phyloP scores from a whole-genome alignment of 2,329 filamentous ascomycete genomes.

The Niveomyces coronatus region DNA sequence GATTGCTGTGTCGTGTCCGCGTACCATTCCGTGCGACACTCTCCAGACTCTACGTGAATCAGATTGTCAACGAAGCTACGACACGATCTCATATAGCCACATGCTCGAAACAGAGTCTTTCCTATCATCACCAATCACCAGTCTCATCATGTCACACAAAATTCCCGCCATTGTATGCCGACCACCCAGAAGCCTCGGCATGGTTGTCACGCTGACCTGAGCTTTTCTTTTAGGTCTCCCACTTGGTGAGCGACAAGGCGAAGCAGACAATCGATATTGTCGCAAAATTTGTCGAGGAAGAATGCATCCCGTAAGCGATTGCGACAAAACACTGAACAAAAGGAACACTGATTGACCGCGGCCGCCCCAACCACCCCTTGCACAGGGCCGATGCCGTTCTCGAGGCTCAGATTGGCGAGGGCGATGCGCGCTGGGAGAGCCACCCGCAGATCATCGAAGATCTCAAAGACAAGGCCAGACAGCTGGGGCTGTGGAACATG shows the following conservation, averaged over 20 bases:
- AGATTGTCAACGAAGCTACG: no score
- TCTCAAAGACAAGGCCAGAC: slow-evolving; percentile 72
- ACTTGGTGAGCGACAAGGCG: slow-evolving; percentile 70
- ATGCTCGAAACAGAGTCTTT: slow-evolving; percentile 9
- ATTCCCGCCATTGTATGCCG: slow-evolving; percentile 36
- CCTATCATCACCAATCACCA: slow-evolving; percentile 5
- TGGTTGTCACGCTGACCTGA: not conserved
- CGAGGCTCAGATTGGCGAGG: slow-evolving; percentile 67
- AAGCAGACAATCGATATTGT: slow-evolving; percentile 79
- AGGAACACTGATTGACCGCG: no score
- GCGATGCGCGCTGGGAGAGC: slow-evolving; percentile 64
- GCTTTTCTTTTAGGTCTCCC: slow-evolving; percentile 26
- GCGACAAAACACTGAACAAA: no score
- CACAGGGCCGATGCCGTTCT: slow-evolving; percentile 66
- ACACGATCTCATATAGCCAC: slow-evolving; percentile 2
- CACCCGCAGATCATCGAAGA: slow-evolving; percentile 80
- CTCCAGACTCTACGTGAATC: no score
- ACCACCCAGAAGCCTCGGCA: not conserved
- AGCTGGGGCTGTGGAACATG: slow-evolving; percentile 94
- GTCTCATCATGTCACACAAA: slow-evolving; percentile 29
- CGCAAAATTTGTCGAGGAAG: slow-evolving; percentile 93
- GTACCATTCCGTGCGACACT: no score
- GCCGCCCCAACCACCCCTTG: not conserved
- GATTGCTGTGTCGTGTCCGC: no score
- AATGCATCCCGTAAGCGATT: slow-evolving; percentile 74